phyloP scores from a whole-genome alignment of 2,329 filamentous ascomycete genomes.

The Rhinocladiella similis region DNA sequence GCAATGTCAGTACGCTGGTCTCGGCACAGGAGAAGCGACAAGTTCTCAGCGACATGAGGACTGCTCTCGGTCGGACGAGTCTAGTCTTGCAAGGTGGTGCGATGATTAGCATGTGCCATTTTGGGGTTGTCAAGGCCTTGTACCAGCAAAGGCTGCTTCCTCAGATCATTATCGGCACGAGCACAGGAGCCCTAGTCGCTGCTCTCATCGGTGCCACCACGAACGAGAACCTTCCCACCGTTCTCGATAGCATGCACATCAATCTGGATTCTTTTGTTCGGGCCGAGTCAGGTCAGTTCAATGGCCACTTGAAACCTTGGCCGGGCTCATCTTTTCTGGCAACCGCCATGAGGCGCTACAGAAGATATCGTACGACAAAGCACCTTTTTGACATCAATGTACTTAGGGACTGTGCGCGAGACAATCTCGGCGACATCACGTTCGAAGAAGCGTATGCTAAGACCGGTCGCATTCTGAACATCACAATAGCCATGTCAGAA shows the following conservation, averaged over 20 bases:
- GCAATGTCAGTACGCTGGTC: constrained; percentile 52
- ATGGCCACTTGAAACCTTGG: constrained; percentile 6
- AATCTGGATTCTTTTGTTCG: constrained; percentile 78
- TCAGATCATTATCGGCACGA: constrained; percentile 83
- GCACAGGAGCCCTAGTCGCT: constrained; percentile 82
- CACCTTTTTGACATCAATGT: constrained; percentile 83
- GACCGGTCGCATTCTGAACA: constrained; percentile 89
- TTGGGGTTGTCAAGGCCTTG: constrained; percentile 86
- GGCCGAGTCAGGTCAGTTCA: constrained; percentile 43
- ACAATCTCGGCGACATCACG: constrained; percentile 81
- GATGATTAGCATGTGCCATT: constrained; percentile 86
- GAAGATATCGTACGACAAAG: constrained; percentile 67
- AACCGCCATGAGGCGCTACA: constrained; percentile 64
- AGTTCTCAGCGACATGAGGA: constrained; percentile 80
- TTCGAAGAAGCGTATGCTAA: constrained; percentile 96
- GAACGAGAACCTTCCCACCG: constrained; percentile 71
- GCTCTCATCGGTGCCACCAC: constrained; percentile 75
- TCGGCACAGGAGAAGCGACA: constrained; percentile 80
- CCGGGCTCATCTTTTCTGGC: constrained; percentile 70
- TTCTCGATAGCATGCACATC: constrained; percentile 69
- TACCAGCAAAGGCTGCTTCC: constrained; percentile 79
- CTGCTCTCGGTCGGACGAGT: constrained; percentile 83
- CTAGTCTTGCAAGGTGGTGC: constrained; percentile 86
- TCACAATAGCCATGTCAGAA: constrained; percentile 85
- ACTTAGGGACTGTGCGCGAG: constrained; percentile 76